Evolutionary conservation across 2,329 filamentous ascomycete genomes (phyloP).

Genomic region (Metarhizium album): DNA sequence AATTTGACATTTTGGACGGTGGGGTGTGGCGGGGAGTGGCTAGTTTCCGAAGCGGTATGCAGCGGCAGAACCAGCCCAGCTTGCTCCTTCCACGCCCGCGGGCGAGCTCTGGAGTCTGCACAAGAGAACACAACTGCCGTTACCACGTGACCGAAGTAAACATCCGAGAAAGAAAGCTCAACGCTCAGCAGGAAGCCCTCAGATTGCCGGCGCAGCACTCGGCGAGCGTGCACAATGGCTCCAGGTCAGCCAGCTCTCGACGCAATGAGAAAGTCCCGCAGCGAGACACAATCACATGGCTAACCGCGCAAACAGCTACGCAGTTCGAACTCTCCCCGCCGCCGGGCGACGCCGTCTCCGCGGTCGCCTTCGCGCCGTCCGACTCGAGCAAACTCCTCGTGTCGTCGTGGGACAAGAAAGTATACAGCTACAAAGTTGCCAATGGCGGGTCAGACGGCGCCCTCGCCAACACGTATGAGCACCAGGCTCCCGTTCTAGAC

Average conservation of each 20-base stretch:
- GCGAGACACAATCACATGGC: neutral
- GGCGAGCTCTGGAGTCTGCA: too few species aligned
- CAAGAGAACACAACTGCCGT: constrained; percentile 12
- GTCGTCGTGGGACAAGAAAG: constrained; percentile 86
- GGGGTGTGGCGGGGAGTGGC: constrained; percentile 31
- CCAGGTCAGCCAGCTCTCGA: constrained; percentile 23
- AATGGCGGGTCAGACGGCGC: constrained; percentile 41
- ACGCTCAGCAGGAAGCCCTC: neutral
- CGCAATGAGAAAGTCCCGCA: neutral
- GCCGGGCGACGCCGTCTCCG: constrained; percentile 78
- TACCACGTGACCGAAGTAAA: constrained; percentile 30
- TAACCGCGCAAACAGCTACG: constrained; percentile 33
- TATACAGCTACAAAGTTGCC: constrained; percentile 77
- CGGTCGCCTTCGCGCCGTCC: constrained; percentile 72
- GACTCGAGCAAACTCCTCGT: constrained; percentile 72
- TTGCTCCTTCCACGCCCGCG: too few species aligned
- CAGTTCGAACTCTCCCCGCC: constrained; percentile 78
- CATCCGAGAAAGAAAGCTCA: constrained; percentile 17
- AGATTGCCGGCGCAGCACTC: neutral
- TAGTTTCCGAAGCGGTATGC: constrained; percentile 17
- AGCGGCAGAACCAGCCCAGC: constrained; percentile 18
- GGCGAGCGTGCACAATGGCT: constrained; percentile 23
- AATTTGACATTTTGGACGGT: constrained; percentile 35
- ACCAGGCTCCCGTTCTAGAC: constrained; percentile 78
- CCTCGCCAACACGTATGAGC: constrained; percentile 63